Conservation (phyloP, 129 eudicot species). For the Centrapalus pauciflorus region DNA sequence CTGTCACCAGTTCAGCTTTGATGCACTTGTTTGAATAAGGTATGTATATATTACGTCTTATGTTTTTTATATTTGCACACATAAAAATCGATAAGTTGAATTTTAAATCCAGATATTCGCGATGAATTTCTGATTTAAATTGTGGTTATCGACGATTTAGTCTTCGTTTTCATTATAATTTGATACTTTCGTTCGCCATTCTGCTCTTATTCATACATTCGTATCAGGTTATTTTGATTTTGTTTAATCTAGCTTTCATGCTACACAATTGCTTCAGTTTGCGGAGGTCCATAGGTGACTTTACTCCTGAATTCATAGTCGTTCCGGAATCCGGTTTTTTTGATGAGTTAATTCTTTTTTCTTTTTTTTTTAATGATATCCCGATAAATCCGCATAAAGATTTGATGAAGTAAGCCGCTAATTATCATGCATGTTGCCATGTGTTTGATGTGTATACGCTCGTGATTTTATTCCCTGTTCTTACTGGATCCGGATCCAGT, state of each 20-base stretch:
- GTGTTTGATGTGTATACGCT: neutral
- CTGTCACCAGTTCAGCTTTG: constrained; percentile 11
- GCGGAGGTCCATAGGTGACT: neutral
- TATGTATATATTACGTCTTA: neutral
- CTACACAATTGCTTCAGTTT: neutral
- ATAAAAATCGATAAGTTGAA: neutral
- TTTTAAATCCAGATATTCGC: neutral
- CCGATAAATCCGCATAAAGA: neutral
- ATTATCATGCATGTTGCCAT: constrained; percentile 7
- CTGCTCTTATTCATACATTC: neutral
- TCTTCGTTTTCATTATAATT: neutral
- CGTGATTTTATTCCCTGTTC: neutral
- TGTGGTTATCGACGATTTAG: neutral
- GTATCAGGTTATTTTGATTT: neutral
- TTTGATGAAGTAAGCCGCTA: neutral
- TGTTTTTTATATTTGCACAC: neutral
- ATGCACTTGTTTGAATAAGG: neutral
- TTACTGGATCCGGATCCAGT: neutral
- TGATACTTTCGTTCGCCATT: neutral
- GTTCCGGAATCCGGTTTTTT: constrained; percentile 14
- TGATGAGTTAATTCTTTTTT: neutral
- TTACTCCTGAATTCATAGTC: neutral
- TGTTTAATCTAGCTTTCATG: neutral
- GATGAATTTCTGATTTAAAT: neutral
- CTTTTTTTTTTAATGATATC: too few species aligned